Evolutionary conservation across 805 yeast species (phyloP).

Genomic region (Ogataea pini): DNA sequence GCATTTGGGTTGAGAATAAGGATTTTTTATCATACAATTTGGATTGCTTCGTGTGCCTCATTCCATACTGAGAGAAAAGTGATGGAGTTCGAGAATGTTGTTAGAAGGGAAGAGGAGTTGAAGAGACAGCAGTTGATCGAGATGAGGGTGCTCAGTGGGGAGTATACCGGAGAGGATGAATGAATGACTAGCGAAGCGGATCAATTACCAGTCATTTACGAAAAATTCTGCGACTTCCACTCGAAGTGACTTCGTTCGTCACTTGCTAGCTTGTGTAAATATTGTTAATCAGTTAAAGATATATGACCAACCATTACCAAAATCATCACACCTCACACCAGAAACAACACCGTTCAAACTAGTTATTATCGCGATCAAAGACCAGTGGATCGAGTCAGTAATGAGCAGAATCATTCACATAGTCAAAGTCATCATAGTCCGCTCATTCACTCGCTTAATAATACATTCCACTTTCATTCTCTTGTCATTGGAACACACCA

Average conservation of each 20-base stretch:
- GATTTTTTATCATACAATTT: constrained; percentile 39
- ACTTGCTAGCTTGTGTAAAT: too few relatives aligned
- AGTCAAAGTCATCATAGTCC: too few relatives aligned
- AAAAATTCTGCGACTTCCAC: too few relatives aligned
- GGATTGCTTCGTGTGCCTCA: constrained; percentile 39
- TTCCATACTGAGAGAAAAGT: constrained; percentile 39
- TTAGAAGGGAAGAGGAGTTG: constrained; percentile 34
- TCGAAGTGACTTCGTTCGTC: neutral
- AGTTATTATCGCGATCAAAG: neutral
- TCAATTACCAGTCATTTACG: too few relatives aligned
- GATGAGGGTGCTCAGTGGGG: constrained; percentile 35
- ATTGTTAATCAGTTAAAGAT: too few relatives aligned
- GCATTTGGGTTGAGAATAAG: constrained; percentile 39
- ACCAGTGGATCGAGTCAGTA: too few relatives aligned
- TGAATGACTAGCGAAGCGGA: constrained; percentile 10
- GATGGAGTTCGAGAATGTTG: constrained; percentile 33
- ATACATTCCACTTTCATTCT: too few relatives aligned
- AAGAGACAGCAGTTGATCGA: constrained; percentile 36
- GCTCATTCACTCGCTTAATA: too few relatives aligned
- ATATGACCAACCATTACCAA: neutral
- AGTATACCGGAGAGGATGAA: constrained; percentile 34
- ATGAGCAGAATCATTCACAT: too few relatives aligned
- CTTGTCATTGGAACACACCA: too few relatives aligned
- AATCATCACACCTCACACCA: neutral
- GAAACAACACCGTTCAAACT: neutral